phyloP scores from a whole-genome alignment of 805 yeast species.

The Starmerella riodocensis region DNA sequence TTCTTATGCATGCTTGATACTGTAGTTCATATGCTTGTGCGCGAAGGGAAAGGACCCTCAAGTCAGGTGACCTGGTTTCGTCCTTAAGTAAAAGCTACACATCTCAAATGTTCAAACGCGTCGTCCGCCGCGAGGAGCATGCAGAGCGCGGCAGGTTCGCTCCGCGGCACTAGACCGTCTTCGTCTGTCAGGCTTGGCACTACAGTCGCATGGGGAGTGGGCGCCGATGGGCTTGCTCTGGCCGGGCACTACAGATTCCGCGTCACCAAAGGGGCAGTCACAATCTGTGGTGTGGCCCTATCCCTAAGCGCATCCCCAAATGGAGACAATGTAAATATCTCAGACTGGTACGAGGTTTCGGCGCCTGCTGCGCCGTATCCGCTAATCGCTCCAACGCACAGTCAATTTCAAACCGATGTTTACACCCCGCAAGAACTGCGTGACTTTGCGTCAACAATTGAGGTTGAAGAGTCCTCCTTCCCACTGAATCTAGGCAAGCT shows the following conservation, averaged over 20 bases:
- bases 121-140: background rate
- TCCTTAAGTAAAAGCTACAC: background rate
- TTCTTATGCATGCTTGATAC: too few species aligned
- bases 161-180: constrained; percentile 11
- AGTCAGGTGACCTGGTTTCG: too few species aligned
- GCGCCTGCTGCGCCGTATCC: constrained; percentile 20
- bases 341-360: constrained; percentile 3
- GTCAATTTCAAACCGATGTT: constrained; percentile 1
- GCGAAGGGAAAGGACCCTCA: too few species aligned
- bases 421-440: background rate
- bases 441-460: constrained; percentile 8
- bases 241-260: constrained; percentile 24
- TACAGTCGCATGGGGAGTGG: constrained; percentile 10
- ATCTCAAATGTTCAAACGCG: background rate
- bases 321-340: background rate
- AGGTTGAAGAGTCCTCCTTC: background rate
- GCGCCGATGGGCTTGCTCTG: constrained; percentile 19
- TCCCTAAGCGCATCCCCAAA: constrained; percentile 3
- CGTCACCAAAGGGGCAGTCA: constrained; percentile 25
- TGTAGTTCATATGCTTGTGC: too few species aligned
- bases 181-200: background rate
- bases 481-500: constrained; percentile 11
- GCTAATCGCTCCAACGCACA: constrained; percentile 11
- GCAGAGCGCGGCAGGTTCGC: constrained; percentile 16
- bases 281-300: constrained; percentile 21